phyloP scores from a whole-genome alignment of 345 rosid species.

The Eucalyptus fibrosa region DNA sequence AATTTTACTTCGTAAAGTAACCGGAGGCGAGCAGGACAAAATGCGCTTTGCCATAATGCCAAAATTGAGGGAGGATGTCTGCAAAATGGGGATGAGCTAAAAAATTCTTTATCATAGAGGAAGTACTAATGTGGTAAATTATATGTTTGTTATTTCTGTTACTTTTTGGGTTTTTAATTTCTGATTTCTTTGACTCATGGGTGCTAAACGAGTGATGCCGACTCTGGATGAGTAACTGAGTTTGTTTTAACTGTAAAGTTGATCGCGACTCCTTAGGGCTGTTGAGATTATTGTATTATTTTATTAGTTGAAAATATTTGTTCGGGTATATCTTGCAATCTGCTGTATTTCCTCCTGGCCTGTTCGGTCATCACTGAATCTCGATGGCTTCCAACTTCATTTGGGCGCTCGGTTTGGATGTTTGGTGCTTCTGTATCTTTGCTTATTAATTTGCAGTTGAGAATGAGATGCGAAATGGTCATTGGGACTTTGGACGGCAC shows the following conservation, averaged over 20 bases:
- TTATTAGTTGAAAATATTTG: not conserved
- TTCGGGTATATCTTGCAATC: not conserved
- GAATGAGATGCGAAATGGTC: not conserved
- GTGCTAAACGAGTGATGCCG: not conserved
- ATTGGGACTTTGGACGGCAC: not conserved
- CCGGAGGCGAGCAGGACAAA: not conserved
- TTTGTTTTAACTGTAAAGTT: not conserved
- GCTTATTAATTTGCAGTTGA: not conserved
- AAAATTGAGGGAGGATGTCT: not conserved
- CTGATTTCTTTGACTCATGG: not conserved
- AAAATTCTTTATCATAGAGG: not conserved
- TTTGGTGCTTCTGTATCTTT: not conserved
- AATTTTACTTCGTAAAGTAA: not conserved
- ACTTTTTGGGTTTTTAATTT: not conserved
- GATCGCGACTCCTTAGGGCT: not conserved
- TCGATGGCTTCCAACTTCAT: not conserved
- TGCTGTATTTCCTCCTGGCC: not conserved
- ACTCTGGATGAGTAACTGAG: not conserved
- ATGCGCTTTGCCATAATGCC: not conserved
- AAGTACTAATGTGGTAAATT: not conserved
- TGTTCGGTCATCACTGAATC: not conserved
- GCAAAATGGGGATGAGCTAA: not conserved
- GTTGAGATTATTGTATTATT: not conserved
- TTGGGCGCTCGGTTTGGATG: not conserved
- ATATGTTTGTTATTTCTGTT: not conserved